Evolutionary conservation across 1,139 yeast species (phyloP).

Genomic region (Candida sp.): DNA sequence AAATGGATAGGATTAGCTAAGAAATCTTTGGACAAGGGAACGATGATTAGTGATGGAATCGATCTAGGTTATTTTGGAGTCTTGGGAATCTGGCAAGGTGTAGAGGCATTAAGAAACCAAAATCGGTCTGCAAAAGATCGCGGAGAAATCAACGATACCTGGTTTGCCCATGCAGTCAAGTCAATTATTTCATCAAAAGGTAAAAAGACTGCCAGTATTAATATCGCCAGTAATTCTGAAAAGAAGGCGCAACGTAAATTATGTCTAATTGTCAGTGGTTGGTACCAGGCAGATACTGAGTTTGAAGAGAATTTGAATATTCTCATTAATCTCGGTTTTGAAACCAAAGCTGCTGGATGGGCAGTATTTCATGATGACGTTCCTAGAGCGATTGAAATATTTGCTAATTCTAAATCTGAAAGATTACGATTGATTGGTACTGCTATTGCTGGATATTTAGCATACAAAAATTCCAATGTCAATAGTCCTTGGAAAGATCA

Average conservation of each 20-base stretch:
- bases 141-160: constrained; percentile 35
- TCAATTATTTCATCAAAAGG: constrained; percentile 42
- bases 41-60: constrained; percentile 62
- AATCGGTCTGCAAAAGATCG: constrained; percentile 41
- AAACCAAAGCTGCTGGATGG: constrained; percentile 97
- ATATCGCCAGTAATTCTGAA: constrained; percentile 45
- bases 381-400: constrained; percentile 69
- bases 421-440: constrained; percentile 79
- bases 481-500: constrained; percentile 94
- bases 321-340: constrained; percentile 56
- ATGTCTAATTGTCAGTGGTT: constrained; percentile 84
- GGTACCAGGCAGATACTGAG: constrained; percentile 81
- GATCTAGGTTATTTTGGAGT: constrained; percentile 91
- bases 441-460: constrained; percentile 90
- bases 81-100: constrained; percentile 85
- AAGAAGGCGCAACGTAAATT: constrained; percentile 66
- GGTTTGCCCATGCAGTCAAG: constrained; percentile 43
- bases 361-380: constrained; percentile 94
- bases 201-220: constrained; percentile 42
- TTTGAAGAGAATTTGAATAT: constrained; percentile 65
- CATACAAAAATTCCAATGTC: constrained; percentile 57
- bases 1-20: constrained; percentile 80
- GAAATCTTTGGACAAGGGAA: constrained; percentile 62
- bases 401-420: constrained; percentile 59
- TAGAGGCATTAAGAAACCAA: constrained; percentile 57